Evolutionary conservation across 306 rosid species (phyloP), one percentile per base, ranked within the genome.

Genomic region (Astragalus glycyphyllos): DNA sequence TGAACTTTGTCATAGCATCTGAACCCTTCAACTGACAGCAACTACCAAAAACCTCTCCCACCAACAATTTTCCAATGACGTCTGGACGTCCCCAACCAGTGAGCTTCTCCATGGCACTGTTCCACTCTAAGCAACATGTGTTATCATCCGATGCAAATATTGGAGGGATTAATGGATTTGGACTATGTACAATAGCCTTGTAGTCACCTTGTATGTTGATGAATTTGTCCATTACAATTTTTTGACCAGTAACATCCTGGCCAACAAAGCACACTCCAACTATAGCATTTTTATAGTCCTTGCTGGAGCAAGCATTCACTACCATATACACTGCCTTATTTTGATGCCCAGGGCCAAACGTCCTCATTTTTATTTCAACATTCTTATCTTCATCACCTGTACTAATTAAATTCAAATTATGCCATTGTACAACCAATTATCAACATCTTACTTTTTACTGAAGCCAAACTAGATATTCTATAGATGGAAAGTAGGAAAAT

Each of bases 181-280:
- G 99, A 70, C 88, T 95, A 58, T 95, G 99, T 74, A 95, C 76
- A 74, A 95, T 95, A 67, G 97, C 97, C 86, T 89, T 91, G 79
- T 95, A 91, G 76, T 95, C 99, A 38, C 99, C 91, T 84, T 95
- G 99, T 79, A 95, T 91, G 90, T 90, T 75, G 41, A 95, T 81
- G 77, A 91, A 95, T 70, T 95, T 91, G 89, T 95, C 99, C 99
- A 91, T 95, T 42, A 95, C 94, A 75, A 91, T 78, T 81, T 89
- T 95, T 64, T 95, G 99, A 80, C 85, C 86, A 44, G 99, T 95
- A 69, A 95, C 88, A 69, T 95, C 99, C 78, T 95, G 99, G 80
- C 99, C 99, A 64, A 95, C 96, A 84, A 95, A 95, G 88, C 99
- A 95, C 75, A 88, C 96, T 77, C 99, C 99, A 44, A 95, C 96